Conservation (phyloP, 345 rosid species). For the Salix exigua region DNA sequence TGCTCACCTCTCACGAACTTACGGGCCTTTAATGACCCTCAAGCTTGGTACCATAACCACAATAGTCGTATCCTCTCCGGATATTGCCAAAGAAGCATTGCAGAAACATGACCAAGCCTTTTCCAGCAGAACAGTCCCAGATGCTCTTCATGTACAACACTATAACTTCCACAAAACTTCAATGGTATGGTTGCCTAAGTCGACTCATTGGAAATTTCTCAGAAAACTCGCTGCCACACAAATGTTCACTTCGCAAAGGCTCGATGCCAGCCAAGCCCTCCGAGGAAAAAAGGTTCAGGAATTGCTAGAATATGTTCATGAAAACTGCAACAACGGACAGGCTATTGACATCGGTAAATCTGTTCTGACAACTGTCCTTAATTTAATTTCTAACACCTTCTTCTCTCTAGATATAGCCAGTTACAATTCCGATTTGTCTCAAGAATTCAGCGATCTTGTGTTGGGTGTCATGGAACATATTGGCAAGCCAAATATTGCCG, state of each 20-base stretch:
- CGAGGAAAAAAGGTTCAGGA: constrained; percentile 13
- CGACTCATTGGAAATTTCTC: constrained; percentile 9
- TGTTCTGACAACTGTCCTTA: constrained; percentile 35
- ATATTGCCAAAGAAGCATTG: neutral
- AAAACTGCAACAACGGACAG: neutral
- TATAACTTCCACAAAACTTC: neutral
- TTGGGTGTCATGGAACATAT: constrained; percentile 30
- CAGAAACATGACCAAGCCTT: constrained; percentile 10
- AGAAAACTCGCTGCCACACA: constrained; percentile 4
- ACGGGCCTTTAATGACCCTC: constrained; percentile 14
- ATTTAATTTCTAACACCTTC: constrained; percentile 38
- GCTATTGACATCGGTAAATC: constrained; percentile 33
- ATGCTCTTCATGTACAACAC: neutral
- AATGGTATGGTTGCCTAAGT: neutral
- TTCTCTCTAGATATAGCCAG: constrained; percentile 42
- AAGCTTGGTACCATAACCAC: neutral
- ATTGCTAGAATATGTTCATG: constrained; percentile 4
- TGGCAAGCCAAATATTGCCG: constrained; percentile 41
- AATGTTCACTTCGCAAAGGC: constrained; percentile 18
- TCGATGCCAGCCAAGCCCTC: constrained; percentile 8
- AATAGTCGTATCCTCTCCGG: neutral
- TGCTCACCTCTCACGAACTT: neutral
- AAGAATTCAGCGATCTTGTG: constrained; percentile 37
- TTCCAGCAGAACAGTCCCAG: neutral
- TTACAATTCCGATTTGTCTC: constrained; percentile 7